A percentile compares a stretch with the other conserved stretches of the same genome.
These are phyloP conservation scores for Xenosphaeropsis pyriputrescens DNA, from an alignment of 2,329 filamentous ascomycete genomes.

Conservation along the genomic window DNA sequence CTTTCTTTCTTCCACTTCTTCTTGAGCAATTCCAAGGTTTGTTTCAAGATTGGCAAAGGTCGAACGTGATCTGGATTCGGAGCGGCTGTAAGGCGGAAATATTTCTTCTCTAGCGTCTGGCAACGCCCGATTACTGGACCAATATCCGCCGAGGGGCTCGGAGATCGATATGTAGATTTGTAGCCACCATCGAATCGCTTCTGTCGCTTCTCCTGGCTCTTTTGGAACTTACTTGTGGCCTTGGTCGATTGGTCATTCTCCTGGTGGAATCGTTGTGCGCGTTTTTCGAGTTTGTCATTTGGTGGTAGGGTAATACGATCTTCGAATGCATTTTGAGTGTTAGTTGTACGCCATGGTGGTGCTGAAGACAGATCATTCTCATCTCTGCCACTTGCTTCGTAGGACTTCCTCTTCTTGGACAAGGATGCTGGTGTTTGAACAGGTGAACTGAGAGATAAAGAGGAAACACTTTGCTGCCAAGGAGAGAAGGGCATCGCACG, in stretches of 20 bases:
- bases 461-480: constrained; percentile 14
- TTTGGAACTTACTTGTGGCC: constrained; percentile 75
- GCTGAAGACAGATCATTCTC: constrained; percentile 31
- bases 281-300: constrained; percentile 28
- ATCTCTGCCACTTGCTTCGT: constrained; percentile 39
- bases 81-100: constrained; percentile 82
- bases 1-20: constrained; percentile 87
- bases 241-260: constrained; percentile 26
- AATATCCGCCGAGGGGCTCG: constrained; percentile 38
- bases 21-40: constrained; percentile 79
- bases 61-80: constrained; percentile 83
- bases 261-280: constrained; percentile 26
- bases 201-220: constrained; percentile 74
- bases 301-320: constrained; percentile 48
- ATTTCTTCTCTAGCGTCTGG: constrained; percentile 78
- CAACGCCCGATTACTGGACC: constrained; percentile 78
- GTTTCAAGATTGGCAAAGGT: constrained; percentile 62
- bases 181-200: constrained; percentile 68
- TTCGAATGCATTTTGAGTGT: constrained; percentile 41
- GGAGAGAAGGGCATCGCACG: constrained; percentile 35
- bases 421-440: constrained; percentile 3
- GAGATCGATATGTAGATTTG: constrained; percentile 37
- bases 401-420: constrained; percentile 73
- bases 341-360: constrained; percentile 66
- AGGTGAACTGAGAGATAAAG: constrained; percentile 5